Evolutionary conservation across 148 eudicot genomes (phyloP), one percentile per base, ranked within the genome.

Genomic region (Fagopyrum tataricum): DNA sequence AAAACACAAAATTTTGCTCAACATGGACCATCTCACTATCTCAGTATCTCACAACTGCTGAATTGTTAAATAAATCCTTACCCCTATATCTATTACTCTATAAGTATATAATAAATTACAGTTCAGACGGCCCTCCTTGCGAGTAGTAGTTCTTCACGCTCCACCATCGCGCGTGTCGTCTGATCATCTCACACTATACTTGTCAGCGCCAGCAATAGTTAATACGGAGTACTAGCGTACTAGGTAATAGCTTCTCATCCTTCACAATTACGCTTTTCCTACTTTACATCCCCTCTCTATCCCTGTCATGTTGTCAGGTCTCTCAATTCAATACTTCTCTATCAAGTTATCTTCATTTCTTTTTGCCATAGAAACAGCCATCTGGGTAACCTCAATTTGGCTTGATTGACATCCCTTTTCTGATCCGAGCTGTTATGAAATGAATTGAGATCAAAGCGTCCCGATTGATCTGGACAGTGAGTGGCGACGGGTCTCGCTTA

Each of bases 401-500:
- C 40, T 24, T 39, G 14, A 64, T 64, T 37, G 43, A 14, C 43
- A 5, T 26, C 44, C 61, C 1, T 12, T 61, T 61, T 61, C 67
- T 2, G 69, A 64, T 64, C 69, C 44, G n/a, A 31, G 37, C 69
- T 37, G 42, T 64, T 64, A 64, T 64, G 69, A 18, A 64, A 20
- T 64, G 69, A 39, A 14, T 43, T 64, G 69, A 64, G 69, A 64
- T 64, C 44, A 43, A 39, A 64, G 68, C 18, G 39, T 15, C 69
- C 15, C 69, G 18, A 1, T 37, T 39, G 69, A 20, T 31, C 37
- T 43, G 69, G 43, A 64, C 15, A 31, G 69, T 39, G 41, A 43
- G 69, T 15, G 69, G 69, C 69, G 69, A 64, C 44, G 17, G 69
- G 39, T 64, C 69, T 64, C 43, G 43, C 44, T 64, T 64, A 64